A percentile compares a stretch with the other conserved stretches of the same genome.
These are phyloP conservation scores for Simplicillium sp. DNA, from an alignment of 2,329 filamentous ascomycete genomes.

Conservation along the genomic window DNA sequence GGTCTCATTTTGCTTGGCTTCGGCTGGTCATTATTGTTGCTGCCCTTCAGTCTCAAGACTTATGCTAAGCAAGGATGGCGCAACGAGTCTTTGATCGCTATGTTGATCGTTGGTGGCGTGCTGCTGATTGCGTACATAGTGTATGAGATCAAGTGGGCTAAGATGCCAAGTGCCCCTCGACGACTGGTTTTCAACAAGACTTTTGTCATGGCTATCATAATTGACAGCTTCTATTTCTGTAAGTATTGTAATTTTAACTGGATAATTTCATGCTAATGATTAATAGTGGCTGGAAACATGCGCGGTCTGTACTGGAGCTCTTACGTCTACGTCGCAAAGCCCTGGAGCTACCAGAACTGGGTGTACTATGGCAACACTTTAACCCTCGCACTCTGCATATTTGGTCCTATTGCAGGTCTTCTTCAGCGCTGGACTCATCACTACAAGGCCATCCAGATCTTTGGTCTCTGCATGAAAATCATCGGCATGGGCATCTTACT, in stretches of 20 bases:
- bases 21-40: slow-evolving; percentile 49
- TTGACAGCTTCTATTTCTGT: slow-evolving; percentile 19
- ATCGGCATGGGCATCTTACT: slow-evolving; percentile 26
- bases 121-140: slow-evolving; percentile 30
- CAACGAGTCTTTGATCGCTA: slow-evolving; percentile 32
- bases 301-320: slow-evolving; percentile 20
- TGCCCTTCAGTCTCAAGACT: slow-evolving; percentile 52
- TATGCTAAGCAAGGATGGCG: slow-evolving; percentile 20
- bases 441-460: slow-evolving; percentile 26
- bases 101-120: slow-evolving; percentile 30
- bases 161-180: slow-evolving; percentile 14
- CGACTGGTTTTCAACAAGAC: slow-evolving; percentile 19
- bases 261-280: not conserved
- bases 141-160: slow-evolving; percentile 31
- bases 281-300: slow-evolving; percentile 18
- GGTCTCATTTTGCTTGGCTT: slow-evolving; percentile 36
- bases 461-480: slow-evolving; percentile 23
- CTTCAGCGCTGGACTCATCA: slow-evolving; percentile 24
- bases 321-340: slow-evolving; percentile 23
- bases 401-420: slow-evolving; percentile 20
- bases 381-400: slow-evolving; percentile 23
- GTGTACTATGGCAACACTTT: slow-evolving; percentile 23
- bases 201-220: slow-evolving; percentile 18
- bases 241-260: not conserved
- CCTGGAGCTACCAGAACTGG: slow-evolving; percentile 23